Evolutionary conservation across 805 yeast species (phyloP), one percentile per base, ranked within the genome.

Genomic region (Hanseniaspora jakobsenii): DNA sequence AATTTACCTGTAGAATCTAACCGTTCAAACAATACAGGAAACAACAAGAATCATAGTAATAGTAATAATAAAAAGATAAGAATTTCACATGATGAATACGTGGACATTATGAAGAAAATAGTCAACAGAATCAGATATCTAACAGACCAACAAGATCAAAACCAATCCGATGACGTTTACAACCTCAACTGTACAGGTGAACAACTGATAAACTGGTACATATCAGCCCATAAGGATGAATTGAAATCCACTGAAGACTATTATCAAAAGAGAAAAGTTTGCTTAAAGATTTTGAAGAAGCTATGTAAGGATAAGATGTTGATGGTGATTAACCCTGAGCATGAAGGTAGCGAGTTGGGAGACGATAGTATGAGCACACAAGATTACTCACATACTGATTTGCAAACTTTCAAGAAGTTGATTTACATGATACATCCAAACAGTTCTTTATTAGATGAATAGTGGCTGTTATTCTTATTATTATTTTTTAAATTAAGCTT

Each of bases 71-170:
- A 41, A 72, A 71, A 53, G 21, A 62, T 72, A 17, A 65, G 77
- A 7, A 75, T 91, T 43, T 70, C 94, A 1, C 85, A 85, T 59
- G 96, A 89, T 56, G 82, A 81, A 59, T 89, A 85, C 60, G 79
- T 81, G 23, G 70, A 77, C 36, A 82, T 87, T 68, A 82, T 84
- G 79, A 82, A 84, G 58, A 61, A 79, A 49, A 66, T 87, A 51
- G 86, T 87, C 22, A 69, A 71, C 42, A 73, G 74, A 53, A 73
- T 81, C 9, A 67, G 74, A n/a, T 74, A 72, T 45, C 72, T 71
- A 48, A 77, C 74, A 48, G 70, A 66, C 27, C 59, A 60, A 2
- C 69, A 64, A 10, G 66, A 72, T 4, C 71, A 67, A 22, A 95
- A 93, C 7, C 63, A 82, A 47, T 21, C 16, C 13, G 32, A 28